A percentile compares a stretch with the other conserved stretches of the same genome.
Conservation (phyloP, 179 eudicot species). For the Beta lomatogona region DNA sequence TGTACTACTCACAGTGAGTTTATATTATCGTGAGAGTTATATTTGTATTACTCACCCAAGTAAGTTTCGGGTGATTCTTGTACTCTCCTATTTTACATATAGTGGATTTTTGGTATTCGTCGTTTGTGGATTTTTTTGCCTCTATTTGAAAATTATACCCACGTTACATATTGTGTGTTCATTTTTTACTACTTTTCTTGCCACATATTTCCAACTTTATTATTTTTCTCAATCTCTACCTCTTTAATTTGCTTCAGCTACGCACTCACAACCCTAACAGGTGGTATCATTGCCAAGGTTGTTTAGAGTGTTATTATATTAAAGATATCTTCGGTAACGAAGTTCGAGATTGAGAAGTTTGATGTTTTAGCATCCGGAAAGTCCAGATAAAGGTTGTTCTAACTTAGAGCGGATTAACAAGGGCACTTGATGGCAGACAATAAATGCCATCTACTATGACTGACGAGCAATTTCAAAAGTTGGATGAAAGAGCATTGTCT, state of each 20-base stretch:
- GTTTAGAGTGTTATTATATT: too few species aligned
- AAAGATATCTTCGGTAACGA: background rate
- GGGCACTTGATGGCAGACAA: background rate
- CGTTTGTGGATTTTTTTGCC: background rate
- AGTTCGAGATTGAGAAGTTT: constrained; percentile 6
- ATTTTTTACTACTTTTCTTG: background rate
- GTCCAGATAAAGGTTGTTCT: constrained; percentile 7
- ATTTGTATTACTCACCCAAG: background rate
- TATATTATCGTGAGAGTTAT: background rate
- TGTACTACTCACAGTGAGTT: too few species aligned
- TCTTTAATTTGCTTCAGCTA: background rate
- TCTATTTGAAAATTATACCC: background rate
- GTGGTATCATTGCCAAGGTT: constrained; percentile 1
- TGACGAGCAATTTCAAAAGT: background rate
- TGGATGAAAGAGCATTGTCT: background rate
- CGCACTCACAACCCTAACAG: background rate
- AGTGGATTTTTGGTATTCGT: background rate
- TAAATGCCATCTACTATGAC: background rate
- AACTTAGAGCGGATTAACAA: background rate
- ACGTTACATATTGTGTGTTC: background rate
- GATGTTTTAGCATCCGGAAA: constrained; percentile 1
- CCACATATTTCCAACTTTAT: background rate
- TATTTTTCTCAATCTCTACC: background rate
- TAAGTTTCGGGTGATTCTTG: background rate
- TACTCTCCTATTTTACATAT: background rate